Evolutionary conservation across 768 basidiomycete species (phyloP).

Genomic region (Lentinula detonsa): DNA sequence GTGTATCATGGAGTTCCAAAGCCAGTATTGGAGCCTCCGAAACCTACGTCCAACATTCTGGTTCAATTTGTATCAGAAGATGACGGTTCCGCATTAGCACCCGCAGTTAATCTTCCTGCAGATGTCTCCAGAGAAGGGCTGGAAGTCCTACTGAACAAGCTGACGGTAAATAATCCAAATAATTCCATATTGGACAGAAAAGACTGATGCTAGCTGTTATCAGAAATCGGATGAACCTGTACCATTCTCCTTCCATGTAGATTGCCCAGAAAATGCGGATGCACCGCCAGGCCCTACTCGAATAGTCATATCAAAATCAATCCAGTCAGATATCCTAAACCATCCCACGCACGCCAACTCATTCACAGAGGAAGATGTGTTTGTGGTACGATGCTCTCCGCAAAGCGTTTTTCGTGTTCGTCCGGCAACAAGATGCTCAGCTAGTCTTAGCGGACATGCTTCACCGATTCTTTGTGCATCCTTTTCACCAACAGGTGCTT

Average conservation of each 20-base stretch:
- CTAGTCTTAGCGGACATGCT: constrained; percentile 85
- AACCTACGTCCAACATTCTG: constrained; percentile 61
- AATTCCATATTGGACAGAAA: constrained; percentile 6
- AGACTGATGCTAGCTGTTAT: constrained; percentile 5
- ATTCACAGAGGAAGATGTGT: constrained; percentile 82
- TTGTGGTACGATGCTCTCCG: constrained; percentile 86
- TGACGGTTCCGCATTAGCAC: constrained; percentile 75
- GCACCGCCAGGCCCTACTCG: constrained; percentile 51
- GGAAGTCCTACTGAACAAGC: constrained; percentile 84
- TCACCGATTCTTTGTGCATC: constrained; percentile 93
- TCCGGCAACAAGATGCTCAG: constrained; percentile 91
- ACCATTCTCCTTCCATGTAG: constrained; percentile 87
- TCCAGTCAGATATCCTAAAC: constrained; percentile 72
- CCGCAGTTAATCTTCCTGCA: constrained; percentile 84
- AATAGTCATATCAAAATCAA: constrained; percentile 79
- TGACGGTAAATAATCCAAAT: constrained; percentile 35
- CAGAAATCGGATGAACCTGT: constrained; percentile 65
- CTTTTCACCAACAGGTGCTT: constrained; percentile 88
- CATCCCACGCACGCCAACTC: constrained; percentile 53
- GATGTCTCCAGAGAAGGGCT: constrained; percentile 80
- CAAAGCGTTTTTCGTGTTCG: constrained; percentile 94
- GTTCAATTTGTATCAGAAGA: constrained; percentile 93
- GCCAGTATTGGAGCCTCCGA: constrained; percentile 43
- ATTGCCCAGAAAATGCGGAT: constrained; percentile 47
- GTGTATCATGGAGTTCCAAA: constrained; percentile 69